Evolutionary conservation across 176 grass and related monocot genomes (phyloP).

Genomic region (Guadua angustifolia): DNA sequence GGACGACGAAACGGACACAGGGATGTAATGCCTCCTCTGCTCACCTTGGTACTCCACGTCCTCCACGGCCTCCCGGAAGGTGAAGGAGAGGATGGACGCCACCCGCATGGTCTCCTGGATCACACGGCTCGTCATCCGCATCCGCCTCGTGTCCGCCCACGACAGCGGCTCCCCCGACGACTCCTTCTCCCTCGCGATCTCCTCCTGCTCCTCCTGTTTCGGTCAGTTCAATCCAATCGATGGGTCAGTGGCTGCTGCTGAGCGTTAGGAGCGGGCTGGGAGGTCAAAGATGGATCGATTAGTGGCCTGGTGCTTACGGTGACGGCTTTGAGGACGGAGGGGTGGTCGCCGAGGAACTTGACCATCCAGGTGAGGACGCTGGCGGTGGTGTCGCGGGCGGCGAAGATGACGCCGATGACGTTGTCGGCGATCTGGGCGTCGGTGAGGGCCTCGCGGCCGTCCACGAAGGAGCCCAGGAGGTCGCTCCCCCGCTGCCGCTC

Average conservation of each 20-base stretch:
- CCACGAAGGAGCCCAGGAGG: constrained; percentile 89
- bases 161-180: constrained; percentile 49
- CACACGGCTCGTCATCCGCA: constrained; percentile 76
- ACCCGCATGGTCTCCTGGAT: constrained; percentile 99
- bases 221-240: neutral
- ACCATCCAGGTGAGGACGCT: constrained; percentile 99
- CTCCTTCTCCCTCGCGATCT: constrained; percentile 66
- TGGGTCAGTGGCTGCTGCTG: neutral
- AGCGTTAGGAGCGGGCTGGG: neutral
- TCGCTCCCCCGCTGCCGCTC: constrained; percentile 53
- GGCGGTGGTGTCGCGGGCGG: constrained; percentile 93
- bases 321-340: constrained; percentile 69
- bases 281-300: neutral
- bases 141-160: constrained; percentile 79
- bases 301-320: constrained; percentile 61
- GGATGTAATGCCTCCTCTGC: neutral
- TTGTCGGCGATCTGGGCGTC: constrained; percentile 95
- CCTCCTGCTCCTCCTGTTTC: constrained; percentile 79
- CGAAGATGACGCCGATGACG: constrained; percentile 91
- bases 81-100: constrained; percentile 97
- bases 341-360: constrained; percentile 94
- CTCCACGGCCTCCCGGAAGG: constrained; percentile 95
- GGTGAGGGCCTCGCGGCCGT: constrained; percentile 73
- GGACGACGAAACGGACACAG: neutral
- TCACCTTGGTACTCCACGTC: constrained; percentile 96